Percentiles rank a stretch among this genome's conserved stretches.
phyloP scores from a whole-genome alignment of 2,329 filamentous ascomycete genomes.

The Fusarium hostae region DNA sequence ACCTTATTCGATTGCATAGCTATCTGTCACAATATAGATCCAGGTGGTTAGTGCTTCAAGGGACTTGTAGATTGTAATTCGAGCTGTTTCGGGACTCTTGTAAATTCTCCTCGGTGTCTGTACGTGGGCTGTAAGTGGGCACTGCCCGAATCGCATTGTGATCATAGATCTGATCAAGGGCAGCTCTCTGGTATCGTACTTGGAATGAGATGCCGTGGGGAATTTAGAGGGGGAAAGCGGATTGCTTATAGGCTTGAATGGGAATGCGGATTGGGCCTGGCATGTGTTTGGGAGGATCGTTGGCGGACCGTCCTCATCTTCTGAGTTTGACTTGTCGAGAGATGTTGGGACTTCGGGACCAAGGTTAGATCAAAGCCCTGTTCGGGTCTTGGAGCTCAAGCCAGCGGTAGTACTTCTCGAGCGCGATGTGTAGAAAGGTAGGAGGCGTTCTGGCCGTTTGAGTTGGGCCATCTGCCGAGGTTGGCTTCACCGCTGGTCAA shows the following conservation, averaged over 20 bases:
- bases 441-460: background rate
- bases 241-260: background rate
- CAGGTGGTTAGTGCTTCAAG: too few relatives aligned
- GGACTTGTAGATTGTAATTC: background rate
- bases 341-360: background rate
- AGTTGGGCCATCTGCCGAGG: background rate
- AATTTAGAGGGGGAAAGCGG: background rate
- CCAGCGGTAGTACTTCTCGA: background rate
- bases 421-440: background rate
- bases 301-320: background rate
- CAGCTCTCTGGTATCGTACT: background rate
- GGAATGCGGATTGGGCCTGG: background rate
- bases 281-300: background rate
- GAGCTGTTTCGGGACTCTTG: background rate
- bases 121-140: background rate
- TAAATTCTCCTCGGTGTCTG: background rate
- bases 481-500: background rate
- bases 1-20: too few relatives aligned
- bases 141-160: rapidly evolving
- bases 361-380: background rate
- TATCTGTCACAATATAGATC: too few relatives aligned
- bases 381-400: background rate
- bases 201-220: background rate
- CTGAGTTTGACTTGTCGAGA: background rate
- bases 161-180: background rate